Evolutionary conservation across 2,329 filamentous ascomycete genomes (phyloP).

Genomic region (Huntiella omanensis): DNA sequence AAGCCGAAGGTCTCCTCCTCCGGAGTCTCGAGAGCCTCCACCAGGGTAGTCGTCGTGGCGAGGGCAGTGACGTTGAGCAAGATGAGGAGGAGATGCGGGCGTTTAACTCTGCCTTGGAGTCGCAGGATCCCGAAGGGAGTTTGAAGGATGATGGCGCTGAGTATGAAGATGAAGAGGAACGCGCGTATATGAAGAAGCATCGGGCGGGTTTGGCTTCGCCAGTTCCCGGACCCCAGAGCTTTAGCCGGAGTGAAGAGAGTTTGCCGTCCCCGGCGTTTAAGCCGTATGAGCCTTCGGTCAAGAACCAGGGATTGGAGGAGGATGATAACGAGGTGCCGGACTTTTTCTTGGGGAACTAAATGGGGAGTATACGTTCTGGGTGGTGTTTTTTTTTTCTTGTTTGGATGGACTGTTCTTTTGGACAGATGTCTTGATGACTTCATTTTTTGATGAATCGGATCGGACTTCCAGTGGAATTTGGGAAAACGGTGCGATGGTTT

Average conservation of each 20-base stretch:
- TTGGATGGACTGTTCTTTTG: too few species aligned
- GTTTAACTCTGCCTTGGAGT: background rate
- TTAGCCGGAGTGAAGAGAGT: slow-evolving; percentile 6
- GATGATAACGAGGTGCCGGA: slow-evolving; percentile 25
- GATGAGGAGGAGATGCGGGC: background rate
- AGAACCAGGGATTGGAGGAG: slow-evolving; percentile 15
- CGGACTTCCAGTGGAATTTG: too few species aligned
- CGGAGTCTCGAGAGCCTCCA: slow-evolving; percentile 4
- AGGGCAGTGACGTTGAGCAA: background rate
- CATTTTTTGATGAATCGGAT: too few species aligned
- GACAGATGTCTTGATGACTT: too few species aligned
- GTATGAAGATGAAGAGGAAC: background rate
- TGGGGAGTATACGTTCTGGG: too few species aligned
- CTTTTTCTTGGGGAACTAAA: slow-evolving; percentile 16
- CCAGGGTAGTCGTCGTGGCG: background rate
- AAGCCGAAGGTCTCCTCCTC: slow-evolving; percentile 12
- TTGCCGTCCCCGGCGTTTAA: slow-evolving; percentile 10
- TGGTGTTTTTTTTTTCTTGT: too few species aligned
- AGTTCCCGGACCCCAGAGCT: slow-evolving; percentile 1
- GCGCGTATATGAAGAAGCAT: background rate
- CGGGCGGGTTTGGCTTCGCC: slow-evolving; percentile 3
- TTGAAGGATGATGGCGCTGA: background rate
- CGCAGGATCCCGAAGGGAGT: background rate
- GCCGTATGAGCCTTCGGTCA: slow-evolving; percentile 1
- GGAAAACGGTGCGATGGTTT: too few species aligned